Evolutionary conservation across 129 eudicot species (phyloP).

Genomic region (Pseudognaphalium luteoalbum): DNA sequence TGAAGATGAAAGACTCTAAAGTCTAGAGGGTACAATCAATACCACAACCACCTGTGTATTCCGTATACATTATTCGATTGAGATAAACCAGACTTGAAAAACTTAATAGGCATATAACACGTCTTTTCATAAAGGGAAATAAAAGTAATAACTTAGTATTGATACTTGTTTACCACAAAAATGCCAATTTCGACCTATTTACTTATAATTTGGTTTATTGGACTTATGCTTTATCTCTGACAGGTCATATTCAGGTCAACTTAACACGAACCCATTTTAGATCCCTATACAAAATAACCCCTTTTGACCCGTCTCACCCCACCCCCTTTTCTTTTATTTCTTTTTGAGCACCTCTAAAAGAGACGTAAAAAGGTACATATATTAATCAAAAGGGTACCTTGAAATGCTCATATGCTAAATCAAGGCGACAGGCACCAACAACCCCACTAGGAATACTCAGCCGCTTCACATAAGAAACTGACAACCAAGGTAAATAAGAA

Average conservation of each 20-base stretch:
- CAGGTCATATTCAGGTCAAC: too few relatives aligned
- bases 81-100: not conserved
- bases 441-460: slow-evolving; percentile 88
- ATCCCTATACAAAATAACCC: too few relatives aligned
- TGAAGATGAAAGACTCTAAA: not conserved
- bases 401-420: slow-evolving; percentile 89
- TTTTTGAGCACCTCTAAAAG: not conserved
- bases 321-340: too few relatives aligned
- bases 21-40: slow-evolving; percentile 3
- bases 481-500: slow-evolving; percentile 24
- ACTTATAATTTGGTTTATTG: too few relatives aligned
- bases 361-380: not conserved
- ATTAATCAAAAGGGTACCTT: slow-evolving; percentile 49
- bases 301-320: too few relatives aligned
- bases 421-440: slow-evolving; percentile 97
- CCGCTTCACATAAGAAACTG: slow-evolving; percentile 85
- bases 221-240: too few relatives aligned
- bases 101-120: not conserved
- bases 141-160: not conserved
- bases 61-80: not conserved
- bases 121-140: not conserved
- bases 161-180: not conserved
- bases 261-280: too few relatives aligned
- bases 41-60: not conserved
- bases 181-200: too few relatives aligned